Base-by-base conservation (phyloP, 805 yeast genomes). In the Zygosaccharomyces bailii region DNA sequence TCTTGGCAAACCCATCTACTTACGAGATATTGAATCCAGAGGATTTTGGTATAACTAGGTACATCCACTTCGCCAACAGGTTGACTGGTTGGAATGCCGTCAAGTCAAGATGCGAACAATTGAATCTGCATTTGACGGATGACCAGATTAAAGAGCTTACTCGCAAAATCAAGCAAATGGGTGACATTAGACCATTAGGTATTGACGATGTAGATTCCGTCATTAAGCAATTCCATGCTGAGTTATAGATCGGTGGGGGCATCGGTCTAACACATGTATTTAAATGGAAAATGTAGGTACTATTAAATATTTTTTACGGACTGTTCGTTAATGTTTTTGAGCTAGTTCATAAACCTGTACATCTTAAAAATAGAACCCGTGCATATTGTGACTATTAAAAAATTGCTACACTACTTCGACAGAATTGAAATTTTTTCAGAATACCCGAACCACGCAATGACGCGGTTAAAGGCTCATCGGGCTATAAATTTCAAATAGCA, bases 1-100 rank as follows among this genome's bases (percentile, higher is more conserved):
- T 91, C 57, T 79, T 91, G 56, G 99, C 99, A 50, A 91, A 91
- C 73, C 99, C 99, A 50, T 88, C 96, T 37, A 93, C 98, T 13
- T 91, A 91, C 68, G 99, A 91, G 75, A 91, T 91, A 62, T 77
- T 91, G 67, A 86, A 85, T 65, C 99, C 99, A 47, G 73, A 84
- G 20, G 99, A 91, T 71, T 91, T 91, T 63, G 99, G 99, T 66
- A 80, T 91, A 63, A 82, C 95, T 41, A 81, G 99, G 66, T 91
- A 91, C 70, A 91, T 91, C 61, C 98, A 93, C 69, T 91, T 91
- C 66, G 98, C 98, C 57, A 90, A 90, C 78, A 83, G 98, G 65
- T 77, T 91, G 63, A 91, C 99, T 14, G 99, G 99, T 50, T 91
- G 99, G 99, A 93, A 91, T 70, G 98, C 98, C 41, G 91, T 91